Evolutionary conservation across 768 basidiomycete species (phyloP).

Genomic region (Tulasnella sp.): DNA sequence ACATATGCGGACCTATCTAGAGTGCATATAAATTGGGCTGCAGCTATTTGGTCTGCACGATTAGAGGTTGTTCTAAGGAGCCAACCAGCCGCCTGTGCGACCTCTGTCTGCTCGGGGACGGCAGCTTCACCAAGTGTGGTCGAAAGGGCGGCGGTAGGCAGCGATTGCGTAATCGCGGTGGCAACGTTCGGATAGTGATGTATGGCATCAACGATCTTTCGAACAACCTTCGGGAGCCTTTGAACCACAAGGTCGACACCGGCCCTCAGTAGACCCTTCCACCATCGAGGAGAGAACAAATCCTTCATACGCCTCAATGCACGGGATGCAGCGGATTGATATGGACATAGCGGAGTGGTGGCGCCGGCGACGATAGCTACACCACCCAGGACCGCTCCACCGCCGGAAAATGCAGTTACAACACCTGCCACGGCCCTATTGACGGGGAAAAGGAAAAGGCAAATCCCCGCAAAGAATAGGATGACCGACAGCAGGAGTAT

Average conservation of each 20-base stretch:
- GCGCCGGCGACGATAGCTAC: constrained; percentile 2
- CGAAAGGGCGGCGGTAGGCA: too few species aligned
- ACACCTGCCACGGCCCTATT: not conserved
- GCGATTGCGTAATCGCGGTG: too few species aligned
- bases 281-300: too few species aligned
- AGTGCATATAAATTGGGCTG: not conserved
- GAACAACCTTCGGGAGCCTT: too few species aligned
- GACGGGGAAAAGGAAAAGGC: not conserved
- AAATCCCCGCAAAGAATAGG: constrained; percentile 13
- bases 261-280: too few species aligned
- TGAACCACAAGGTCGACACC: too few species aligned
- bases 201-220: too few species aligned
- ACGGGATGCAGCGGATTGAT: not conserved
- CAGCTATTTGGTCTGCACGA: not conserved
- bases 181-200: too few species aligned
- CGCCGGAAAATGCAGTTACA: not conserved
- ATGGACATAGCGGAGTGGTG: not conserved
- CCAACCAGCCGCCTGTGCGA: not conserved
- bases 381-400: not conserved
- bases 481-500: not conserved
- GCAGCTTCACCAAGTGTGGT: too few species aligned
- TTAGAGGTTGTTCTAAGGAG: not conserved
- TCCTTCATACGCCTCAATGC: not conserved
- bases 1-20: not conserved
- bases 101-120: not conserved